Evolutionary conservation across 2,329 filamentous ascomycete genomes (phyloP).

Genomic region (Pyrenochaeta sp.): DNA sequence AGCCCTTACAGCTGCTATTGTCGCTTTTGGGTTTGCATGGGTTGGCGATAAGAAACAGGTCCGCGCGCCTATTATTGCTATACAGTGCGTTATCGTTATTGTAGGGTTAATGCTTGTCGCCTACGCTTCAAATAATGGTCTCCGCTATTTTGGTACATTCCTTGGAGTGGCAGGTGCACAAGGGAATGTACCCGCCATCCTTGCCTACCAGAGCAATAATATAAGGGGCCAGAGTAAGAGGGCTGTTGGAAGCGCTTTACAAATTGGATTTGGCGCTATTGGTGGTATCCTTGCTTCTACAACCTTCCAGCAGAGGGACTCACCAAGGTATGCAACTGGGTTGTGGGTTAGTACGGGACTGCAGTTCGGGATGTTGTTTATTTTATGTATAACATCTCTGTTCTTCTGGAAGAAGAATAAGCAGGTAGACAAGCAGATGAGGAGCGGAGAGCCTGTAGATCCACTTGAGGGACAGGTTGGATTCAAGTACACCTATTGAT

Average conservation of each 20-base stretch:
- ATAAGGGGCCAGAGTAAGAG: conserved; percentile 40
- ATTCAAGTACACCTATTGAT: neutral
- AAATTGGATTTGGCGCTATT: conserved; percentile 43
- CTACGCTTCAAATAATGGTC: conserved; percentile 30
- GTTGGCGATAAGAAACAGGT: conserved; percentile 42
- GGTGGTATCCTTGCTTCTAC: conserved; percentile 43
- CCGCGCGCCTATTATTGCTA: conserved; percentile 39
- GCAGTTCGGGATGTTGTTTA: neutral
- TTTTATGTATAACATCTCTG: neutral
- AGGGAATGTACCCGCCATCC: conserved; percentile 39
- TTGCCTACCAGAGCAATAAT: conserved; percentile 45
- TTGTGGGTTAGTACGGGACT: conserved; percentile 22
- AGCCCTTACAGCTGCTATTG: conserved; percentile 44
- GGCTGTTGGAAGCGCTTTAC: conserved; percentile 38
- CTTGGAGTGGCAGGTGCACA: conserved; percentile 43
- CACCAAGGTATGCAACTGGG: conserved; percentile 37
- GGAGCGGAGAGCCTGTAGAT: neutral
- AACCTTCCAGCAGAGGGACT: conserved; percentile 44
- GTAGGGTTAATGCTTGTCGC: conserved; percentile 25
- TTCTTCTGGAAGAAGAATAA: neutral
- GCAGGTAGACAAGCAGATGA: neutral
- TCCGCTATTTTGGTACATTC: conserved; percentile 46
- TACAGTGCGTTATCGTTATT: conserved; percentile 24
- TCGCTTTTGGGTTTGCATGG: conserved; percentile 43
- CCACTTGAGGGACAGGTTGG: neutral